Conservation (phyloP, 345 rosid species). For the Populus alba region DNA sequence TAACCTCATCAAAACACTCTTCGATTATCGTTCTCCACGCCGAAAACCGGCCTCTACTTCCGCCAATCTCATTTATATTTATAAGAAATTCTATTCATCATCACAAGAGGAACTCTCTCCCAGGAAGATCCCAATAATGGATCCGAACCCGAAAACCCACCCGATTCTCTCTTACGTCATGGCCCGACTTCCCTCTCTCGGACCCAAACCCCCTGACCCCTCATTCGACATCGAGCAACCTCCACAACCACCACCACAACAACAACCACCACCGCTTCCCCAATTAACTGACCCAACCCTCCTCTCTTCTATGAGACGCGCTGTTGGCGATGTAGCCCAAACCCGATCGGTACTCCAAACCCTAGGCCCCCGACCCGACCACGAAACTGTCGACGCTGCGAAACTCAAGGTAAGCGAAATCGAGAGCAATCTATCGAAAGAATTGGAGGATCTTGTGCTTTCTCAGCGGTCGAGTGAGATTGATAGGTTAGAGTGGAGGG, state of each 20-base stretch:
- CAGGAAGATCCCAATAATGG: constrained; percentile 31
- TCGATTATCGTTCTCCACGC: not conserved
- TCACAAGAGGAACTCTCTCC: not conserved
- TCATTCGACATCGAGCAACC: constrained; percentile 33
- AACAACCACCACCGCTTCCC: constrained; percentile 47
- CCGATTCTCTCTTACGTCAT: constrained; percentile 91
- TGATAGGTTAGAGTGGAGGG: constrained; percentile 54
- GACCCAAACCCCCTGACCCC: constrained; percentile 39
- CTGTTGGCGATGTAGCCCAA: constrained; percentile 69
- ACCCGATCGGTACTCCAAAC: constrained; percentile 77
- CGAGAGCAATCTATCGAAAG: constrained; percentile 53
- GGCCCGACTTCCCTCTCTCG: constrained; percentile 64
- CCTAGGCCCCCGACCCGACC: constrained; percentile 90
- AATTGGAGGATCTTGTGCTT: constrained; percentile 71
- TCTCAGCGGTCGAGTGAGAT: constrained; percentile 51
- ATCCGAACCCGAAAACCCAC: constrained; percentile 60
- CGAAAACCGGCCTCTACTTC: not conserved
- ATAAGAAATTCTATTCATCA: not conserved
- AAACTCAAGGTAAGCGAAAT: constrained; percentile 54
- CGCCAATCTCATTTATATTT: not conserved
- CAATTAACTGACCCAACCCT: constrained; percentile 60
- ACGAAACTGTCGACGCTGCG: constrained; percentile 79
- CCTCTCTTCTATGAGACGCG: constrained; percentile 68
- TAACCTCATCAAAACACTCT: not conserved
- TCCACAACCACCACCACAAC: constrained; percentile 30